Evolutionary conservation across 1,284 basidiomycete genomes (phyloP).

Genomic region (Mycosarcoma maydis): DNA sequence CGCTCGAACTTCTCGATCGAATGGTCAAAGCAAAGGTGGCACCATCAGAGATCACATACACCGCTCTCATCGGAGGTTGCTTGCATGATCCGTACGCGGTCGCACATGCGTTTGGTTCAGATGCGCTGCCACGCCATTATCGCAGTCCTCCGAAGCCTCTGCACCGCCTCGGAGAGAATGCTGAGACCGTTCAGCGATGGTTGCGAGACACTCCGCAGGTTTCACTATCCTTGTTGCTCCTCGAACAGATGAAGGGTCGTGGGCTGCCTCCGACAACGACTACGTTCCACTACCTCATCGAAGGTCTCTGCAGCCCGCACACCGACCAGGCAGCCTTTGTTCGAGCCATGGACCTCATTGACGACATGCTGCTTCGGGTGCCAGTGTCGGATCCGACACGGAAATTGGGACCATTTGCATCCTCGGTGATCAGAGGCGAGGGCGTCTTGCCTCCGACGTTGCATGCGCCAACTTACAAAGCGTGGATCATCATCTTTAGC

Average conservation of each 20-base stretch:
- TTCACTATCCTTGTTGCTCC: slow-evolving; percentile 37
- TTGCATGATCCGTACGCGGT: slow-evolving; percentile 34
- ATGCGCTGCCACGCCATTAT: slow-evolving; percentile 17
- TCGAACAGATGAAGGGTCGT: slow-evolving; percentile 41
- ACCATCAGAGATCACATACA: slow-evolving; percentile 55
- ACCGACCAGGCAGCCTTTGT: slow-evolving; percentile 32
- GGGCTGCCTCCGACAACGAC: slow-evolving; percentile 21
- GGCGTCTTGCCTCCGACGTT: not conserved
- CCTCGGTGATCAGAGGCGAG: slow-evolving; percentile 6
- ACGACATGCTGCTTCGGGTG: slow-evolving; percentile 32
- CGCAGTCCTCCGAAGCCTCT: slow-evolving; percentile 12
- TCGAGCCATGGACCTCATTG: slow-evolving; percentile 37
- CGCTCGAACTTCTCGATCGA: slow-evolving; percentile 51
- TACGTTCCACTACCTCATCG: slow-evolving; percentile 39
- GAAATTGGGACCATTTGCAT: slow-evolving; percentile 21
- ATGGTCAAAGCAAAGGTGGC: slow-evolving; percentile 51
- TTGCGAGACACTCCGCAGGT: slow-evolving; percentile 14
- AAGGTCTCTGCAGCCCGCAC: slow-evolving; percentile 23
- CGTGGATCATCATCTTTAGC: slow-evolving; percentile 37
- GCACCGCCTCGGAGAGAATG: slow-evolving; percentile 13
- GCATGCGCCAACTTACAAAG: slow-evolving; percentile 10
- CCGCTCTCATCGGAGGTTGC: slow-evolving; percentile 41
- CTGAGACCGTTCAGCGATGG: slow-evolving; percentile 16
- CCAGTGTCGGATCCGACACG: slow-evolving; percentile 8
- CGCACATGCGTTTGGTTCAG: slow-evolving; percentile 14